Evolutionary conservation across 2,329 filamentous ascomycete species (phyloP), one percentile per base, ranked within the genome.

Genomic region (Trichoderma citrinoviride): DNA sequence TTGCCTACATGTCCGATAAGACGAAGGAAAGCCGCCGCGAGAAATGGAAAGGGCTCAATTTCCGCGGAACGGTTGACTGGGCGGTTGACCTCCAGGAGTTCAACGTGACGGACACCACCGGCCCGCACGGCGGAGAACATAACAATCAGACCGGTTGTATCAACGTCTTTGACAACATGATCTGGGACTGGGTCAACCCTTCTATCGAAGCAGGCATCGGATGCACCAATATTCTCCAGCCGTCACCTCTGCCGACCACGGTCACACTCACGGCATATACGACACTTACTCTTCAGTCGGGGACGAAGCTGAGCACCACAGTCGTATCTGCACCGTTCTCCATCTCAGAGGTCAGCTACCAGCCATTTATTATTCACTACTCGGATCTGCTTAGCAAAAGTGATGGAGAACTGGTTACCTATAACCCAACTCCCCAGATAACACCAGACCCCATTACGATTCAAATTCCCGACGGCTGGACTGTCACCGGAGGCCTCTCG

Each of bases 1-100:
- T 65, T 2, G 56, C 55, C 5, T 65, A 65, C 19, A 65, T 65
- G 63, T 19, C 37, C 3, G 49, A 52, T 47, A 23, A 61, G 6
- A 65, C 56, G 7, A 65, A 65, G 27, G 10, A 65, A 43, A 21
- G 15, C n/a, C 55, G 55, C n/a, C 63, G 63, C 7, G 27, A 61
- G 6, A 61, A 40, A 49, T 61, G 54, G 54, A 46, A 61, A n/a
- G 25, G 37, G 5, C 27, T 65, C 8, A 61, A 61, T 49, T 65
- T 65, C 21, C 15, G 37, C 6, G 63, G 63, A n/a, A 54, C 46
- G 10, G 53, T 55, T 15, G 63, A 65, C 25, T 65, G 63, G 63
- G 63, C 63, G n/a, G 40, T 55, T 25, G 63, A 65, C 25, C 43
- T 65, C 17, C 63, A 65, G 37, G 55, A 44, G 7, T 58, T 58